Evolutionary conservation across 1,284 basidiomycete species (phyloP), one percentile per base, ranked within the genome.

Genomic region (Ganoderma sinense): DNA sequence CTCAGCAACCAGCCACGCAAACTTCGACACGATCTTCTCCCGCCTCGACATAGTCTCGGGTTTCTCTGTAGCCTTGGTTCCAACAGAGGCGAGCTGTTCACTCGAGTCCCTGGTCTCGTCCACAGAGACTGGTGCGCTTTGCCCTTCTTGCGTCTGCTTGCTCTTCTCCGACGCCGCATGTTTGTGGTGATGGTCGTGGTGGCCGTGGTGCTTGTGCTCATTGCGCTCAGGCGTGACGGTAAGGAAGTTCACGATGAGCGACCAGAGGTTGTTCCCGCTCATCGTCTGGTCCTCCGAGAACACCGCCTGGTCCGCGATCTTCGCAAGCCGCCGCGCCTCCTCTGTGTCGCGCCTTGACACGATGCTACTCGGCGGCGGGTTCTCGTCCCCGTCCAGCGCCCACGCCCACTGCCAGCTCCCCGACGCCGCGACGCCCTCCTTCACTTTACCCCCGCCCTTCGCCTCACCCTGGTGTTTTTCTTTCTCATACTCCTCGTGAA

Each of bases 291-390:
- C 89, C 14, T 87, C 86, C 68, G 84, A 82, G n/a, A 90, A 73
- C 59, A 89, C 82, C 23, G 87, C 84, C 76, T 88, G 85, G 76
- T 94, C 93, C 14, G 93, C 93, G 60, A 93, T 85, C 66, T 84
- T 85, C 31, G 92, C 92, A 48, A 95, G 82, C 75, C 86, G 82
- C 31, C 89, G 83, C 23, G 94, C 93, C 80, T 95, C 93, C 53
- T 85, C 83, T 2, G 93, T 94, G 75, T 95, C 94, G 63, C 93
- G 82, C 67, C 94, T 83, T 40, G 92, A 89, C 40, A 92, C 91
- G 74, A 96, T 94, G 71, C 93, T 94, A 74, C 91, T 93, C 4
- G 94, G 91, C 10, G 94, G 94, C 7, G 94, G 94, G 36, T 84
- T 84, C 79, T 96, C 94, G 64, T 89, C 85, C n/a, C 81, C 85